Percentiles rank a stretch among this genome's conserved stretches.
phyloP scores from a whole-genome alignment of 2,329 filamentous ascomycete species.

The Cladosporium sp. region DNA sequence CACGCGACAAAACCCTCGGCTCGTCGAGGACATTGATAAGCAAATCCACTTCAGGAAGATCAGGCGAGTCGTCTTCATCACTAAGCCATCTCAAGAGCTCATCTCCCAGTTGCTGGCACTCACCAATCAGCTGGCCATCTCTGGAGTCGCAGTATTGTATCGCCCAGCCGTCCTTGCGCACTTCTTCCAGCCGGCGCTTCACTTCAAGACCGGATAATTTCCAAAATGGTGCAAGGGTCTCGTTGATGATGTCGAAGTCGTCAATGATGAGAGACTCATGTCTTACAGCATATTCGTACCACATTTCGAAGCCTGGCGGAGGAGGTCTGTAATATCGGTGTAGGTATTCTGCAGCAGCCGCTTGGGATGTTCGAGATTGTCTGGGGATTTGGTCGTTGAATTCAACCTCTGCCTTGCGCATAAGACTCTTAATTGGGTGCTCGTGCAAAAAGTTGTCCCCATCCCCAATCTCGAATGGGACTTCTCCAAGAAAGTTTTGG shows the following conservation, averaged over 20 bases:
- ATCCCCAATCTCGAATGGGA: background rate
- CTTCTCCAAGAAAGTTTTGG: background rate
- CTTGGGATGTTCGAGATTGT: constrained; percentile 13
- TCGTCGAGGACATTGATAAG: constrained; percentile 49
- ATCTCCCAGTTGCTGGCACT: background rate
- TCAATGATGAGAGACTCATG: background rate
- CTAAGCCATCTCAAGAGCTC: background rate
- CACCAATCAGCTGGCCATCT: background rate
- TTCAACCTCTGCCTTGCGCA: background rate
- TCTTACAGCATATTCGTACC: background rate
- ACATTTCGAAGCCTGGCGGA: background rate
- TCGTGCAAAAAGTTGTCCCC: background rate
- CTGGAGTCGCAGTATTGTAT: background rate
- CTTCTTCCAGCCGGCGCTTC: background rate
- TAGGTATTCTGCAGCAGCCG: background rate
- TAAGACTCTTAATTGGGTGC: background rate
- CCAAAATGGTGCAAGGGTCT: constrained; percentile 10
- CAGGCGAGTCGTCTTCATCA: background rate
- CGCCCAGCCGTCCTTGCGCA: background rate
- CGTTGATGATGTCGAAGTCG: constrained; percentile 9
- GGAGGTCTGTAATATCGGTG: background rate
- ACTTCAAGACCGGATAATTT: constrained; percentile 11
- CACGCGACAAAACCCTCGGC: constrained; percentile 37
- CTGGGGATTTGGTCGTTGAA: constrained; percentile 12
- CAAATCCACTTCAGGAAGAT: constrained; percentile 39